Conservation (phyloP, 768 basidiomycete genomes). For the Termitomyces bulborhizus region DNA sequence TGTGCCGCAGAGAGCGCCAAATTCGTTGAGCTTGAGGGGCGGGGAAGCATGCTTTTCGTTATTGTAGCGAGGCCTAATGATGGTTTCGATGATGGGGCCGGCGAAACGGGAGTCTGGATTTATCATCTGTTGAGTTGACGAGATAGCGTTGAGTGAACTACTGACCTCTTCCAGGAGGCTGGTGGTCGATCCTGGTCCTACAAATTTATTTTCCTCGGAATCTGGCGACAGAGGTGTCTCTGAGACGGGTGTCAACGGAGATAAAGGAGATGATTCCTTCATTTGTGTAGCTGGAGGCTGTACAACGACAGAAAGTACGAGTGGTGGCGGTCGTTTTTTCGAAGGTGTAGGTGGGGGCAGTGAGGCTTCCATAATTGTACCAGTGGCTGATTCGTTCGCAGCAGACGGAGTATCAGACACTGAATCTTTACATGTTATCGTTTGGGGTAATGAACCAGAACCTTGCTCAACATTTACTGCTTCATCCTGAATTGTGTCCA, state of each 20-base stretch:
- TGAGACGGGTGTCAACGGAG: conserved; percentile 47
- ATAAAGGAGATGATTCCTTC: conserved; percentile 20
- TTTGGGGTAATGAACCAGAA: conserved; percentile 8
- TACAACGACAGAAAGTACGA: conserved; percentile 4
- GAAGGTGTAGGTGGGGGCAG: neutral
- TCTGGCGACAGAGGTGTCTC: conserved; percentile 34
- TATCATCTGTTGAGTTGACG: conserved; percentile 1
- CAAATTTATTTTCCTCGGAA: conserved; percentile 16
- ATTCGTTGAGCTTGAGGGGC: conserved; percentile 18
- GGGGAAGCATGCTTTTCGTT: conserved; percentile 27
- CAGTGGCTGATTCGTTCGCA: neutral
- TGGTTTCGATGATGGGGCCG: conserved; percentile 9
- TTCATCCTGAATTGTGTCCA: conserved; percentile 18
- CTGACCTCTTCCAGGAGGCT: conserved; percentile 18
- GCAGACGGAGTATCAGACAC: neutral
- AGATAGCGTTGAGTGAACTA: neutral
- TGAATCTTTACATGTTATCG: neutral
- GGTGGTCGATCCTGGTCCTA: conserved; percentile 18
- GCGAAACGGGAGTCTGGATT: neutral
- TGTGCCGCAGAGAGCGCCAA: neutral
- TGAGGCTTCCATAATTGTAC: neutral
- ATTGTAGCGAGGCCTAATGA: conserved; percentile 8
- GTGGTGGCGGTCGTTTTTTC: neutral
- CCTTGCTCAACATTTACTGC: conserved; percentile 20
- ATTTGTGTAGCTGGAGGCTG: conserved; percentile 20